Evolutionary conservation across 2,329 filamentous ascomycete species (phyloP).

Genomic region (Stemphylium lycopersici): DNA sequence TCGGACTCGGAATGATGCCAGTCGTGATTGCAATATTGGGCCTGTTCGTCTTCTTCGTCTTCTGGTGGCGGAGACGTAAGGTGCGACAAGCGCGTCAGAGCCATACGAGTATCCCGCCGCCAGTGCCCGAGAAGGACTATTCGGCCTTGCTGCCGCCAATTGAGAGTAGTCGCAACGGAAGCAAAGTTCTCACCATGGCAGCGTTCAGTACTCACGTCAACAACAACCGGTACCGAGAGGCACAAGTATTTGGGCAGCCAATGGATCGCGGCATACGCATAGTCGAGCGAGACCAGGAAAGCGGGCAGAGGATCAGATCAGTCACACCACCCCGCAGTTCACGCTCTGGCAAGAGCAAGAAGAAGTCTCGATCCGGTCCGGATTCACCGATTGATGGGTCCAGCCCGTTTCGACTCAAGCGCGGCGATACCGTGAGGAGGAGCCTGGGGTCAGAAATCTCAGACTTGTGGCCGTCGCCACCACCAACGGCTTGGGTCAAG

Average conservation of each 20-base stretch:
- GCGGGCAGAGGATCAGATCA: background rate
- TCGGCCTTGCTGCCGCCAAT: conserved; percentile 11
- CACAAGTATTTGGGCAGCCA: conserved; percentile 4
- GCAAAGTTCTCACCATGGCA: conserved; percentile 26
- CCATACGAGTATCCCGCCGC: background rate
- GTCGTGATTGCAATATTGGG: conserved; percentile 12
- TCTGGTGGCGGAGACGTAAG: conserved; percentile 25
- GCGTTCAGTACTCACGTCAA: conserved; percentile 25
- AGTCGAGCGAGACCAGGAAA: background rate
- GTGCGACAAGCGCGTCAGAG: conserved; percentile 4
- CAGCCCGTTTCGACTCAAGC: conserved; percentile 39
- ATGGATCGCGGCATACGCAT: background rate
- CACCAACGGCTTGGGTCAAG: conserved; percentile 18
- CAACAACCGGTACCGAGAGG: conserved; percentile 1
- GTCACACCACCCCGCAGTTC: conserved; percentile 2
- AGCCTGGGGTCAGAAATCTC: conserved; percentile 25
- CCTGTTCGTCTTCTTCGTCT: conserved; percentile 25
- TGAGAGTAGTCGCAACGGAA: conserved; percentile 17
- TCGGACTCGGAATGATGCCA: conserved; percentile 37
- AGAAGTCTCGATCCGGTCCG: background rate
- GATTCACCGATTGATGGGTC: conserved; percentile 39
- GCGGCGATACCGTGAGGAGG: conserved; percentile 30
- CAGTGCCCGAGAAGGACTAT: conserved; percentile 23
- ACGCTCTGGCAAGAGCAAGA: background rate
- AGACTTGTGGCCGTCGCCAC: conserved; percentile 26